These are phyloP conservation scores for Myxozyma sirexii DNA, from an alignment of 805 yeast genomes.

Conservation along the genomic window DNA sequence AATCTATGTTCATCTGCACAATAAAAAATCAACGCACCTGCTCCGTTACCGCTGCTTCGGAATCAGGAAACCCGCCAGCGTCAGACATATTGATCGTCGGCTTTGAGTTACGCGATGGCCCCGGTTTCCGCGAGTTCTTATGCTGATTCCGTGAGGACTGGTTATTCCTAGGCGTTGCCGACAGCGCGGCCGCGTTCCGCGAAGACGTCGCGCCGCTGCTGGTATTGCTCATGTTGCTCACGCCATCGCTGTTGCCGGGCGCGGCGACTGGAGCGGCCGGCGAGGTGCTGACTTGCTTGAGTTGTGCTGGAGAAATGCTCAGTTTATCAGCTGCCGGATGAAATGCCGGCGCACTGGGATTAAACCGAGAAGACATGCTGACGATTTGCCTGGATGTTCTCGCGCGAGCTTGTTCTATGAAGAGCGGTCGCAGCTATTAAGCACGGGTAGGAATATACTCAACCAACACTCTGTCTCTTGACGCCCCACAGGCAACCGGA, in stretches of 20 bases:
- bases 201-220: neutral
- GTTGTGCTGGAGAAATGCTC: neutral
- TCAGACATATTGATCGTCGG: constrained; percentile 24
- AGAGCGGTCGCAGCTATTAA: too few relatives aligned
- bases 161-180: constrained; percentile 20
- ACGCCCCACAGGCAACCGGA: too few relatives aligned
- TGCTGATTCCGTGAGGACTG: constrained; percentile 23
- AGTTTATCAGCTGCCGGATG: constrained; percentile 15
- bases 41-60: constrained; percentile 23
- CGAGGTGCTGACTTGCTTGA: neutral
- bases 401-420: too few relatives aligned
- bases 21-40: constrained; percentile 17
- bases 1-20: neutral
- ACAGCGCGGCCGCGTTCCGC: neutral
- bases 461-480: too few relatives aligned
- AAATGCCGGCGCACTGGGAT: constrained; percentile 26
- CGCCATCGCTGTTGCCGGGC: neutral
- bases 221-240: neutral
- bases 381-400: too few relatives aligned
- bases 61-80: constrained; percentile 4
- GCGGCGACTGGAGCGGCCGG: neutral
- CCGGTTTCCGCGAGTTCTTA: constrained; percentile 19
- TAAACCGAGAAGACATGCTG: constrained; percentile 28
- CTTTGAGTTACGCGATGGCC: constrained; percentile 18
- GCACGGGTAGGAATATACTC: too few relatives aligned